Percentiles rank a stretch among this genome's conserved stretches.
Conservation (phyloP, 179 eudicot genomes). For the Nepenthes alata region DNA sequence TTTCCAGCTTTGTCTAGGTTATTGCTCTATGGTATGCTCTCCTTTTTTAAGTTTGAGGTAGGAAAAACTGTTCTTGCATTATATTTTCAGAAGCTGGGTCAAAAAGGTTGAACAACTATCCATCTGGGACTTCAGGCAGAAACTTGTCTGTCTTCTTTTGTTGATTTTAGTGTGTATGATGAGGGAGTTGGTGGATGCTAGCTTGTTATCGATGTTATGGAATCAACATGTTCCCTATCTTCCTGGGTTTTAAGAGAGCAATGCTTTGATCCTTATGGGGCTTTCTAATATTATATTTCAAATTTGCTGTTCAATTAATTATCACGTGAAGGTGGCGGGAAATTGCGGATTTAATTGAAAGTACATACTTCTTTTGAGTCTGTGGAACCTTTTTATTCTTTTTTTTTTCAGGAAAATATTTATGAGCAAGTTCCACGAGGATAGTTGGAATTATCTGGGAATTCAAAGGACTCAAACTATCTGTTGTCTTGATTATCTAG, state of each 20-base stretch:
- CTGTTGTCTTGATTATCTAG: background rate
- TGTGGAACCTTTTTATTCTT: too few relatives aligned
- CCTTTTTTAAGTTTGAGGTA: background rate
- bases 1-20: slow-evolving; percentile 61
- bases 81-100: background rate
- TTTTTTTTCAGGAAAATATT: too few relatives aligned
- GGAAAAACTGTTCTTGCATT: background rate
- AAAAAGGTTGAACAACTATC: background rate
- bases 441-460: background rate
- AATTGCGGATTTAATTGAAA: too few relatives aligned
- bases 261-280: too few relatives aligned
- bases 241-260: too few relatives aligned
- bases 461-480: background rate
- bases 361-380: too few relatives aligned
- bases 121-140: too few relatives aligned
- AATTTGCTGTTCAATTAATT: background rate
- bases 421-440: too few relatives aligned
- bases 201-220: too few relatives aligned
- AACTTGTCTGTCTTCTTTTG: background rate
- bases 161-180: background rate
- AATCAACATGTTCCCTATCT: too few relatives aligned
- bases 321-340: too few relatives aligned
- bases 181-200: background rate
- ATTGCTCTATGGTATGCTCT: slow-evolving; percentile 47
- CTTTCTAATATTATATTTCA: background rate